Base-by-base conservation (phyloP, 441 rosid genomes). In the Adansonia madagascariensis region DNA sequence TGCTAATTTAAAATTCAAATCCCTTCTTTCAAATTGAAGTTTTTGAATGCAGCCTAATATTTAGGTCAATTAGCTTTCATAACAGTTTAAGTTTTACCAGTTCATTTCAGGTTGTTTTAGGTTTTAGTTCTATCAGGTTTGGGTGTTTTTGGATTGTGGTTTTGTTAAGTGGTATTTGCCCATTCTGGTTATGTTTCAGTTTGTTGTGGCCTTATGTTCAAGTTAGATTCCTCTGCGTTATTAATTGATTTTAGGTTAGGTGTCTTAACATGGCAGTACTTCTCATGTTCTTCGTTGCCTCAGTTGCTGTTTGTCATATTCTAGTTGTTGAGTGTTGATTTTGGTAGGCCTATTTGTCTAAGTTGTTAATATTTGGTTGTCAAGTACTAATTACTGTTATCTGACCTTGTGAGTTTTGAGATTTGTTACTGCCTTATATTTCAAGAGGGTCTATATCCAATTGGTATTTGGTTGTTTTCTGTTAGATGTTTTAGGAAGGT, bases 151-250 rank as follows among this genome's bases (percentile, higher is more conserved):
- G 73, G 18, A 24, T 57, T 69, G 10, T 24, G 59, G 14, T 22
- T 49, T 69, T 47, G 12, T 49, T 8, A 56, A 17, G 1, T 46
- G 57, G 57, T 15, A 27, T 69, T 24, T 14, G 11, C 73, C 73
- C 41, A 14, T 69, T 49, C 24, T 49, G 11, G 43, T 24, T 49
- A 35, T 7, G 27, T 56, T 56, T 56, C 24, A 47, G 11, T 24
- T 69, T 69, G 10, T 49, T 69, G 73, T 22, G 49, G 59, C 73
- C 57, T 49, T 49, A 49, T 22, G 59, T 69, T 69, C 22, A 24
- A 70, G 20, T 50, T 70, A 50, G 73, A 24, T 49, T 53, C 35
- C 3, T 50, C 44, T 12, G 11, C 59, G 43, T 70, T 50, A 50
- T 24, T 27, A 46, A 12, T 68, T 68, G 31, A 27, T 52, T 68